These are phyloP conservation scores for Astrothelium macrocarpum DNA, from an alignment of 495 filamentous ascomycete genomes.

Conservation along the genomic window DNA sequence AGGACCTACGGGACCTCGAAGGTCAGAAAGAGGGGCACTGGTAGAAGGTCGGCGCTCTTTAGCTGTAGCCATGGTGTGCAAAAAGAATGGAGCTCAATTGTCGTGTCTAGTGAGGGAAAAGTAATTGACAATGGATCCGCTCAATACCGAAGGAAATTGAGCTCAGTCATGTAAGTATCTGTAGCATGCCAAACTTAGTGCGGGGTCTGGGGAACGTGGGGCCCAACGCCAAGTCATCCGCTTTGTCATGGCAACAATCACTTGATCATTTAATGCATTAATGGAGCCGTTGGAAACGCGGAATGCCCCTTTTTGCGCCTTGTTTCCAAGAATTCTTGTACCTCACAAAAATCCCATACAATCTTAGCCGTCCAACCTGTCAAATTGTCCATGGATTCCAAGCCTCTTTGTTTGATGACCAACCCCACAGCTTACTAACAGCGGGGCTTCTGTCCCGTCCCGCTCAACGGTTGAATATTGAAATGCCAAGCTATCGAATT, in stretches of 20 bases:
- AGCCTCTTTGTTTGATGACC: too few relatives aligned
- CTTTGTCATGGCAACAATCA: background rate
- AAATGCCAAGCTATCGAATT: too few relatives aligned
- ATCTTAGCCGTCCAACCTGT: background rate
- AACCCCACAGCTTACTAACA: too few relatives aligned
- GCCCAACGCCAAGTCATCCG: background rate
- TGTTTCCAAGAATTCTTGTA: background rate
- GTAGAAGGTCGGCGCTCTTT: conserved; percentile 67
- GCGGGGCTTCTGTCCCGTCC: too few relatives aligned
- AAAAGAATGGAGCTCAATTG: too few relatives aligned
- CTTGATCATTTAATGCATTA: background rate
- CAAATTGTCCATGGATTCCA: too few relatives aligned
- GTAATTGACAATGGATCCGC: background rate
- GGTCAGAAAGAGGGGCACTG: conserved; percentile 69
- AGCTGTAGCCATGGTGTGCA: conserved; percentile 17
- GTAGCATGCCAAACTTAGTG: background rate
- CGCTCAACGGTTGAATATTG: too few relatives aligned
- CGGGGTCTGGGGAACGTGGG: conserved; percentile 5
- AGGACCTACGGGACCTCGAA: conserved; percentile 71
- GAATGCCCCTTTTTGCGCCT: background rate
- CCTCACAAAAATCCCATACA: background rate
- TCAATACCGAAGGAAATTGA: background rate
- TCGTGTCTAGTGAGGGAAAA: background rate
- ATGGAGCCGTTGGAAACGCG: too few relatives aligned
- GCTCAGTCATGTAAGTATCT: background rate